Base-by-base conservation (phyloP, 306 rosid genomes). In the Quercus gilva region DNA sequence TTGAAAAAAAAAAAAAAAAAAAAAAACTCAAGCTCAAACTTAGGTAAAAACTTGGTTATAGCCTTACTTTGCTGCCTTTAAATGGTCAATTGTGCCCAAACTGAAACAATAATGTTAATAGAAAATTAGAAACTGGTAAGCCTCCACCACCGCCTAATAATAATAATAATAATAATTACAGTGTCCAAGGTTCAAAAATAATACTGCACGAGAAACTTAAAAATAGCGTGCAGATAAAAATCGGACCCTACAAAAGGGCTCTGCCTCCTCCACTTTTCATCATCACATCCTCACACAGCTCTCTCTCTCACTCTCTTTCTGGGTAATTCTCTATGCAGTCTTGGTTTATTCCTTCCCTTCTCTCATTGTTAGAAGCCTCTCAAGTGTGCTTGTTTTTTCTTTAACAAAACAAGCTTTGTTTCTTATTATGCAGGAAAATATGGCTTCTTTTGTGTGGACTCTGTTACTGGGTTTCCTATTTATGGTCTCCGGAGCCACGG, bases 371-470 rank as follows among this genome's bases (percentile, higher is more conserved):
- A 35, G 52, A 68, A 10, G 41, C 26, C 6, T 35, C 25, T 33
- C 25, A 18, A 49, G 25, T 18, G 6, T 67, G 52, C 49, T 3
- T 8, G 4, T 18, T 33, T 67, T 3, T 7, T 67, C n/a, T 37
- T 37, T 35, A 28, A 17, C n/a, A 18, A 33, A 19, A 67, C 4
- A 31, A 68, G 26, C 13, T 31, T 1, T 29, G 19, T 64, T 15
- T 12, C 15, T 63, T 15, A 33, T 15, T 15, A 13, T 19, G 72
- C 41, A 68, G 72, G 45, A 37, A 35, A n/a, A 18, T 37, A 89
- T 89, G 94, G 79, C 56, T 68, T 83, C 79, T 69, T 58, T 26
- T 45, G 4, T 69, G 17, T 81, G 76, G 74, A 84, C 76, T 33
- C 20, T 82, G 23, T 51, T 69, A 13, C 37, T 92, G 17, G 55